Base-by-base conservation (phyloP, 1,284 basidiomycete species). In the Heterobasidion parviporum region DNA sequence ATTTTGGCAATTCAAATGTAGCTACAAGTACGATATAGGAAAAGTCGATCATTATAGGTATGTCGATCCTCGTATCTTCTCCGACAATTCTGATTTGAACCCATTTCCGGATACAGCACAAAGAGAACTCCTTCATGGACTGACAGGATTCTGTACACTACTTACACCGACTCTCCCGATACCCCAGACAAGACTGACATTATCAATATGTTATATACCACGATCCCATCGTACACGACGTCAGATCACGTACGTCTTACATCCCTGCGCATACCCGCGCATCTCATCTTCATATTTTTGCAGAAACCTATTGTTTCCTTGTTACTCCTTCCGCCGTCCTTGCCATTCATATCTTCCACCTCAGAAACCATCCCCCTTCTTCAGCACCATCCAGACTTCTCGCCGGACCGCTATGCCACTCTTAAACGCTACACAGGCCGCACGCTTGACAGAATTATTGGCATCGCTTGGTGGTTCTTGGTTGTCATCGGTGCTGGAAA, bases 101-200 rank as follows among this genome's bases (percentile, higher is more conserved):
- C 53, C 50, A n/a, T 50, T 56, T 10, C 12, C 32, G 12, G 46
- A 36, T 58, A 38, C 52, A 92, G 84, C 67, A 70, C 73, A 32
- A 91, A 87, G 65, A 83, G 96, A 7, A 77, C 79, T 6, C 96
- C 96, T 0, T 88, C 94, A 18, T 99, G 94, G 92, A 98, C 95
- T 20, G 96, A 99, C 70, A 82, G 96, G 47, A 84, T 99, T 50
- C 74, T 99, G 62, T 97, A 94, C 68, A 79, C 89, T 2, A 92
- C 92, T 6, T 76, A 88, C 63, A 77, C 79, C n/a, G 91, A 92
- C 66, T 75, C 77, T 0, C 78, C 82, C 2, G 73, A 80, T 57
- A 68, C 68, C 6, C 74, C 76, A 6, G 72, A 81, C 15, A 65
- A 71, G 54, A 85, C 85, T 0, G 68, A 71, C 50, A 83, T 90